Base-by-base conservation (phyloP, 2,329 filamentous ascomycete genomes). In the Exserohilum turcica region DNA sequence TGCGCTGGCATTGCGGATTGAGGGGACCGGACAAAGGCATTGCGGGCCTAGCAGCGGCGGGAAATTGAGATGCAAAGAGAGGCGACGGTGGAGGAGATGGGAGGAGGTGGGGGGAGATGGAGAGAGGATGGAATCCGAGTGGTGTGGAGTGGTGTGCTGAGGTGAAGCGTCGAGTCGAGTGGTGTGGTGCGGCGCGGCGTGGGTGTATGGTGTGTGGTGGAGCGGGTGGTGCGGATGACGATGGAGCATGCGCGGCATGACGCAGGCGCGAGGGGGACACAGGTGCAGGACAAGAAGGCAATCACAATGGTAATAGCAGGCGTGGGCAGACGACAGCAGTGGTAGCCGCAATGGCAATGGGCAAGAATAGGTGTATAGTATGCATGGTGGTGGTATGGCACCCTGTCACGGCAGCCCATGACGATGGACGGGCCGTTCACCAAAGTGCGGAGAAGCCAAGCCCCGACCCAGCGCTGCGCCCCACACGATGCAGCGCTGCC, bases 381-480 rank as follows among this genome's bases (percentile, higher is more conserved):
- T n/a, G n/a, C n/a, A n/a, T n/a, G n/a, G n/a, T n/a, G n/a, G n/a
- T n/a, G n/a, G n/a, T n/a, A n/a, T n/a, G n/a, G n/a, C n/a, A 7
- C 21, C 56, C 50, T 60, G 54, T 58, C 43, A 39, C 13, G 15
- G 28, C 33, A 28, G 42, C 43, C 60, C 60, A 55, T 56, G 57
- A 49, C 48, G 56, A 51, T 54, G 48, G 47, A 48, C 60, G 56
- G 59, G 55, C 64, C 61, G 61, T 56, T 54, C 54, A 57, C 35
- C 48, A 51, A 57, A 60, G 57, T 58, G 61, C 59, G 59, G 59
- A 60, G 56, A 61, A 63, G 58, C 51, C 56, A 56, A 58, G 58
- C 18, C 21, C 7, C 21, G 4, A 19, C 16, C 10, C 32, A n/a
- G 40, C 24, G 40, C 40, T 24, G 16, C 40, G 27, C 40, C 7